Base-by-base conservation (phyloP, 2,329 filamentous ascomycete genomes). In the Decorospora gaudefroyi region DNA sequence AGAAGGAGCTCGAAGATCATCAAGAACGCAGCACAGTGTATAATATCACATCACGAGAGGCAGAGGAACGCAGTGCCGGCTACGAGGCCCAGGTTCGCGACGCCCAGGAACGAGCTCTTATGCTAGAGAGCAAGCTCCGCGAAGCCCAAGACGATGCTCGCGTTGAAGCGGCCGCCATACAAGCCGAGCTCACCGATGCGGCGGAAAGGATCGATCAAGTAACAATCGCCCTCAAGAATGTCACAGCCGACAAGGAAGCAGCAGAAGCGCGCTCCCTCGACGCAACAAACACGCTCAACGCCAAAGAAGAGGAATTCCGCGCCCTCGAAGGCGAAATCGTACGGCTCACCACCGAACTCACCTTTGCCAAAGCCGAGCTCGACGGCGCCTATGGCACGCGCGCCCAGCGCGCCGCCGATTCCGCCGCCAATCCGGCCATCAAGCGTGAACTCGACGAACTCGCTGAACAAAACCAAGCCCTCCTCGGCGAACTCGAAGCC, bases 341-440 rank as follows among this genome's bases (percentile, higher is more conserved):
- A 3, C 77, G 81, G 38, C 74, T 86, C 4, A 84, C 83, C 23
- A 88, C 85, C 2, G 85, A 97, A 74, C 80, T 97, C 28, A 95
- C 92, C n/a, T 86, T 97, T 56, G 90, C 88, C 17, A 83, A 84
- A 63, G 89, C 91, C 39, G 92, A 97, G 69, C 87, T 97, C 17
- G 93, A 96, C 60, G 90, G 90, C 51, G 95, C 95, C 65, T 96
- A 97, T 65, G 93, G 93, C 27, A 81, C 78, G n/a, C 77, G 85
- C 37, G 80, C 83, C 7, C 77, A 88, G 64, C 81, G 85, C 21
- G 83, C 84, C 9, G 84, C 83, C n/a, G 83, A 86, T 64, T 79
- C 79, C 8, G 80, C 81, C 7, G 73, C 76, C 6, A 67, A 67
- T 32, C 81, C 82, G 35, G 79, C 74, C 15, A 75, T 84, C 29